phyloP scores from a whole-genome alignment of 352 stramenopile genomes.

The Aphanomyces euteiches region DNA sequence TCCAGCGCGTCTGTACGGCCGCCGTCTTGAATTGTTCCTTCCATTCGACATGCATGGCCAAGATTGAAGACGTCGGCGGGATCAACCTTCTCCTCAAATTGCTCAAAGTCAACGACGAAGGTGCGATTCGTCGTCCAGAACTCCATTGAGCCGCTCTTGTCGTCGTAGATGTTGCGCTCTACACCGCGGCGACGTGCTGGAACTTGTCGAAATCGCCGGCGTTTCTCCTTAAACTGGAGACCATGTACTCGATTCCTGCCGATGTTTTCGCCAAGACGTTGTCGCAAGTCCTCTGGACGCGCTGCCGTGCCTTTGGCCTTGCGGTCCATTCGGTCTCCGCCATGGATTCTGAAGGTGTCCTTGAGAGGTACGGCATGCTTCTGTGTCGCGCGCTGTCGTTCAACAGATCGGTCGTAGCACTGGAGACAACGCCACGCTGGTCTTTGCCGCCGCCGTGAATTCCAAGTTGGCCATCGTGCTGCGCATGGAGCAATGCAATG shows the following conservation, averaged over 20 bases:
- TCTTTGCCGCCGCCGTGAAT: constrained; percentile 50
- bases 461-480: constrained; percentile 48
- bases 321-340: constrained; percentile 44
- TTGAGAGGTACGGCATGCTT: constrained; percentile 38
- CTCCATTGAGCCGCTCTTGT: neutral
- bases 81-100: constrained; percentile 48
- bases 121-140: neutral
- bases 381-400: neutral
- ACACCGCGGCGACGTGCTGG: constrained; percentile 54
- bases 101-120: constrained; percentile 43
- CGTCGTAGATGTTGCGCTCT: constrained; percentile 43
- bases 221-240: constrained; percentile 68
- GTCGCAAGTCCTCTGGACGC: constrained; percentile 47
- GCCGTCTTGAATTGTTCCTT: constrained; percentile 62
- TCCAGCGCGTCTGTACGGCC: constrained; percentile 48
- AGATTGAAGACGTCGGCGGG: constrained; percentile 52
- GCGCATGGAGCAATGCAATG: constrained; percentile 54
- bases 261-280: constrained; percentile 52
- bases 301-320: constrained; percentile 51
- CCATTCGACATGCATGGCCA: constrained; percentile 64
- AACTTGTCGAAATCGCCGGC: constrained; percentile 64
- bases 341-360: constrained; percentile 33
- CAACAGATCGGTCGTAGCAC: constrained; percentile 31
- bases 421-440: constrained; percentile 51
- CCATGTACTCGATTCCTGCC: constrained; percentile 58